Evolutionary conservation across 176 grass and related monocot genomes (phyloP).

Genomic region (Calamus simplicifolius): DNA sequence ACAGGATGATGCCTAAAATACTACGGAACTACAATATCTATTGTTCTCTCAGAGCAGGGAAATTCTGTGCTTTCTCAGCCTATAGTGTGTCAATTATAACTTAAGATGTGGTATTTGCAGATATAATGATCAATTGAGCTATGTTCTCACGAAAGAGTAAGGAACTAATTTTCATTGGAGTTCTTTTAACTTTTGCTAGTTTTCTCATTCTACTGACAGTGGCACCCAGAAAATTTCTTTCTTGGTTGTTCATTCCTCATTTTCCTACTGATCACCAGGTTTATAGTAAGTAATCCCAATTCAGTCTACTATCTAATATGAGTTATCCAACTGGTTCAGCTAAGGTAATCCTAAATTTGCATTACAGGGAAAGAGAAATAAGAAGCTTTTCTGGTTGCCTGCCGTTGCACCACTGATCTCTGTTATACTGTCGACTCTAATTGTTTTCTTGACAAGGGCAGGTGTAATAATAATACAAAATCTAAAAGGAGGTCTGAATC

Average conservation of each 20-base stretch:
- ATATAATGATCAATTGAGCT: not conserved
- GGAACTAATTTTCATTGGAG: no score
- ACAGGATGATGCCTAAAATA: no score
- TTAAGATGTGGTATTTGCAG: constrained; percentile 13
- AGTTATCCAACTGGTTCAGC: no score
- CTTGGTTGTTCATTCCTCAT: not conserved
- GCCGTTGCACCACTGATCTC: constrained; percentile 2
- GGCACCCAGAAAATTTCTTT: no score
- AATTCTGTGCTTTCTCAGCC: no score
- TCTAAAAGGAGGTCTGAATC: constrained; percentile 1
- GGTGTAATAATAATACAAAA: not conserved
- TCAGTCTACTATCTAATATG: no score
- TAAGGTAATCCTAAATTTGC: no score
- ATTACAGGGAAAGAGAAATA: constrained; percentile 1
- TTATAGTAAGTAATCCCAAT: not conserved
- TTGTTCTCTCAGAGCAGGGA: no score
- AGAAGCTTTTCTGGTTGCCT: constrained; percentile 15
- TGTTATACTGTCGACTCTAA: constrained; percentile 3
- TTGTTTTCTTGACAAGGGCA: constrained; percentile 9
- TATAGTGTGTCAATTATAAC: not conserved
- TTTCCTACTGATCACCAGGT: constrained; percentile 10
- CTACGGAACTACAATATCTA: no score
- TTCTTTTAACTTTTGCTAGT: no score
- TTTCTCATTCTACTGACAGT: no score
- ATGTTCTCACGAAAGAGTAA: no score